Evolutionary conservation across 2,329 filamentous ascomycete genomes (phyloP).

Genomic region (Cercospora janseana): DNA sequence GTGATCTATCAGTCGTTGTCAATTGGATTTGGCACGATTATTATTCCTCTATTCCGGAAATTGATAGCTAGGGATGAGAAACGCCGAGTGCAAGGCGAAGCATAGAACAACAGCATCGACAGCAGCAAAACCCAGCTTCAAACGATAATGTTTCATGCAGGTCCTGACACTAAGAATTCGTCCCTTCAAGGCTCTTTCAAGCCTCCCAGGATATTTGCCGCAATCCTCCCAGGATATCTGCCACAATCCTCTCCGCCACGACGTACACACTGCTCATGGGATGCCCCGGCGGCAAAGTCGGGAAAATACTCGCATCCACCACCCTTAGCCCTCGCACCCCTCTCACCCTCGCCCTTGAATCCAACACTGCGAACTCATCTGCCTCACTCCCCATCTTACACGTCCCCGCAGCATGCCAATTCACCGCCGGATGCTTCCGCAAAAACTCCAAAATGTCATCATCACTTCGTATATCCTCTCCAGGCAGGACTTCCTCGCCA

Average conservation of each 20-base stretch:
- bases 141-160: no score
- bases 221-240: no score
- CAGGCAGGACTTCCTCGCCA: background rate
- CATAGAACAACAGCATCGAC: background rate
- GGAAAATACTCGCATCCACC: conserved; percentile 9
- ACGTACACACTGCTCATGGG: conserved; percentile 13
- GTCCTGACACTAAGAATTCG: no score
- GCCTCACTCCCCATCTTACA: conserved; percentile 10
- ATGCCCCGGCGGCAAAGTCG: conserved; percentile 16
- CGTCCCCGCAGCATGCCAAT: conserved; percentile 10
- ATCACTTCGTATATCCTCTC: background rate
- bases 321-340: conserved; percentile 1
- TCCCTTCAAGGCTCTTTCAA: no score
- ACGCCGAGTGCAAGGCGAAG: background rate
- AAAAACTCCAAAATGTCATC: conserved; percentile 3
- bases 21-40: conserved; percentile 43
- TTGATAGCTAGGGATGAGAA: conserved; percentile 55
- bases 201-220: no score
- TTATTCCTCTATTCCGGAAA: conserved; percentile 44
- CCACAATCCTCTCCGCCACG: conserved; percentile 19
- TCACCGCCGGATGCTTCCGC: background rate
- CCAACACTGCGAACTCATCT: conserved; percentile 7
- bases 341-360: background rate
- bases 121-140: conserved; percentile 26
- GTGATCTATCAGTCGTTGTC: conserved; percentile 55